These are phyloP conservation scores for Vickermania ingenoplastis DNA, from an alignment of 208 protist species.

Conservation along the genomic window DNA sequence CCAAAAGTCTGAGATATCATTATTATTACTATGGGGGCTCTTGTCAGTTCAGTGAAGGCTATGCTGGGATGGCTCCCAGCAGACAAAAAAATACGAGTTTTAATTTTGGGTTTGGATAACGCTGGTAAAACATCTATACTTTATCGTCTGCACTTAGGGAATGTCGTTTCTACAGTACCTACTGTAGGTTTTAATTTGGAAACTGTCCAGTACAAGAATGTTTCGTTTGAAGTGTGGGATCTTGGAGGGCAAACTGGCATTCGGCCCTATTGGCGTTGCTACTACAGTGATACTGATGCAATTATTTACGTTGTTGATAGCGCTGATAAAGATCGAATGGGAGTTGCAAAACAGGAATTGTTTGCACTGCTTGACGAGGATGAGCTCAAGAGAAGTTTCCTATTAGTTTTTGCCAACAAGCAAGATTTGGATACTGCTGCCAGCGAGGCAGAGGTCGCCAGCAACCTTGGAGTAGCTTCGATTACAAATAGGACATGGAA, in stretches of 20 bases:
- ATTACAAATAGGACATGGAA: constrained; percentile 90
- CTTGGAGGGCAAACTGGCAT: constrained; percentile 96
- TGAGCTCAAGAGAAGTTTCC: constrained; percentile 68
- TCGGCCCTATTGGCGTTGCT: constrained; percentile 94
- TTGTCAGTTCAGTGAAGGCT: constrained; percentile 32
- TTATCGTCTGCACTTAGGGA: constrained; percentile 96
- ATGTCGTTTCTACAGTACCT: constrained; percentile 95
- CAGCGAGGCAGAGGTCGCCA: constrained; percentile 47
- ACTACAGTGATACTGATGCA: constrained; percentile 93
- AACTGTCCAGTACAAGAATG: constrained; percentile 96
- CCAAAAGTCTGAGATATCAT: no score
- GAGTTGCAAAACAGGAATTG: constrained; percentile 85
- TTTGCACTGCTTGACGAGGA: constrained; percentile 82
- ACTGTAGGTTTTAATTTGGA: constrained; percentile 98
- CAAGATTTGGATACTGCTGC: constrained; percentile 84
- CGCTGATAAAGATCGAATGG: constrained; percentile 87
- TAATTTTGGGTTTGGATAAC: constrained; percentile 94
- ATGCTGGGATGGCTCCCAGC: constrained; percentile 49
- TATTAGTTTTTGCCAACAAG: constrained; percentile 96
- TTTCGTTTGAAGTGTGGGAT: constrained; percentile 98
- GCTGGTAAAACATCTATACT: constrained; percentile 98
- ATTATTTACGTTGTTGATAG: constrained; percentile 93
- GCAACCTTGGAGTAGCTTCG: constrained; percentile 66
- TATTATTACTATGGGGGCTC: constrained; percentile 73
- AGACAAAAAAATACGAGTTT: constrained; percentile 86